Base-by-base conservation (phyloP, 768 basidiomycete species). In the Lepiota venenata region DNA sequence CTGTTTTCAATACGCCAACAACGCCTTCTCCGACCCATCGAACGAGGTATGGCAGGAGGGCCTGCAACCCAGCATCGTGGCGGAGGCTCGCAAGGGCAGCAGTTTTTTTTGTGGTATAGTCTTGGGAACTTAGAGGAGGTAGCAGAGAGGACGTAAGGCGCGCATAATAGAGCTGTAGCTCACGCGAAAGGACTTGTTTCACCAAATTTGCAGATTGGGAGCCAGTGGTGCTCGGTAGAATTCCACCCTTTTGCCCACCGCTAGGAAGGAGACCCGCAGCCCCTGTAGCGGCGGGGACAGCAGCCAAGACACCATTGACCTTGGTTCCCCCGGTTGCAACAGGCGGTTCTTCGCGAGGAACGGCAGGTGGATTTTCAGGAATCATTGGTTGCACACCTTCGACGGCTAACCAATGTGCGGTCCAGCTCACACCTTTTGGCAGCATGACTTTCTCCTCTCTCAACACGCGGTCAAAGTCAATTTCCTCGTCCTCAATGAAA, bases 381-480 rank as follows among this genome's bases (percentile, higher is more conserved):
- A 96, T 90, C n/a, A 93, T 80, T 0, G 96, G 95, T 64, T 98
- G 97, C 11, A 99, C 90, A 21, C 97, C 97, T 62, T 99, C 97
- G 37, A 99, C 93, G 0, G 95, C 95, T 29, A 99, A 79, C 97
- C 97, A 99, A 66, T 99, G 97, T 2, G 97, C 95, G 0, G 86
- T 88, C 87, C 91, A 95, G 60, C 78, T 84, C 52, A 91, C 85
- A 39, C 86, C 87, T 61, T 87, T 85, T 0, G 93, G 91, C 7
- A 94, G 71, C 1, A 80, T 75, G 35, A 93, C 85, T 68, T 93
- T 88, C 67, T 93, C 91, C 62, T 92, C 90, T 51, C 90, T 82
- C 39, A 98, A 71, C 9, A 94, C 85, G 50, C 86, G 91, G 65
- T 95, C 91, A 62, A 99, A 93, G 70, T 98, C 97, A 45, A 99